Conservation (phyloP, 202 grass and related monocot species). For the Elaeis oleifera region DNA sequence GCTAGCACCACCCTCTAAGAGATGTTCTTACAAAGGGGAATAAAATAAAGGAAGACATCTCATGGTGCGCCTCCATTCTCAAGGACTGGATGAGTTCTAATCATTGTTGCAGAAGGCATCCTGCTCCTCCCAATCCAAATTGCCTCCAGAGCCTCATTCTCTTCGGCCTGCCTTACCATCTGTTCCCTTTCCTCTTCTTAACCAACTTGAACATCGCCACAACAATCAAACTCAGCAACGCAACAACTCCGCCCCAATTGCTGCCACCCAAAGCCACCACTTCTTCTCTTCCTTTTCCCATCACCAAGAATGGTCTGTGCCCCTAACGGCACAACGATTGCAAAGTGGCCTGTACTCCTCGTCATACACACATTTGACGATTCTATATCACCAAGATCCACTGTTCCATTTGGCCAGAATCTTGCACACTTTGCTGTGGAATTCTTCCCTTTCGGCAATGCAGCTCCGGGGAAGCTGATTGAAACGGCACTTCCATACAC, state of each 20-base stretch:
- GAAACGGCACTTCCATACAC: background rate
- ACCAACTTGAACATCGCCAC: background rate
- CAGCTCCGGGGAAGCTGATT: slow-evolving; percentile 5
- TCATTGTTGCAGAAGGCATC: slow-evolving; percentile 15
- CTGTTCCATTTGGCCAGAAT: slow-evolving; percentile 9
- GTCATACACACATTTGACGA: background rate
- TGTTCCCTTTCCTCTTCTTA: slow-evolving; percentile 17
- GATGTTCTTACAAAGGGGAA: no score
- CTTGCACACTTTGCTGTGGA: slow-evolving; percentile 1
- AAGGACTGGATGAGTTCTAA: slow-evolving; percentile 12
- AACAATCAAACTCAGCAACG: slow-evolving; percentile 2
- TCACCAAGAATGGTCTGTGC: background rate
- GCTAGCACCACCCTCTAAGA: no score
- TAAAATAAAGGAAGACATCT: background rate
- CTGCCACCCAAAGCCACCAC: background rate
- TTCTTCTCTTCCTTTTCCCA: background rate
- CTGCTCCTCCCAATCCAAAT: slow-evolving; percentile 10
- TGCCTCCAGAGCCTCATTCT: slow-evolving; percentile 6
- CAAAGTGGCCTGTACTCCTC: slow-evolving; percentile 17
- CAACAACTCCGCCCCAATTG: background rate
- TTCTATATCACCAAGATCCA: background rate
- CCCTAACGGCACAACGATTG: background rate
- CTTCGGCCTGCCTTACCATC: slow-evolving; percentile 13
- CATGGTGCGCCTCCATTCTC: slow-evolving; percentile 1
- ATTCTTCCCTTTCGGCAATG: background rate